These are phyloP conservation scores for Iberis pinnata DNA, from an alignment of 345 rosid genomes.

Conservation along the genomic window DNA sequence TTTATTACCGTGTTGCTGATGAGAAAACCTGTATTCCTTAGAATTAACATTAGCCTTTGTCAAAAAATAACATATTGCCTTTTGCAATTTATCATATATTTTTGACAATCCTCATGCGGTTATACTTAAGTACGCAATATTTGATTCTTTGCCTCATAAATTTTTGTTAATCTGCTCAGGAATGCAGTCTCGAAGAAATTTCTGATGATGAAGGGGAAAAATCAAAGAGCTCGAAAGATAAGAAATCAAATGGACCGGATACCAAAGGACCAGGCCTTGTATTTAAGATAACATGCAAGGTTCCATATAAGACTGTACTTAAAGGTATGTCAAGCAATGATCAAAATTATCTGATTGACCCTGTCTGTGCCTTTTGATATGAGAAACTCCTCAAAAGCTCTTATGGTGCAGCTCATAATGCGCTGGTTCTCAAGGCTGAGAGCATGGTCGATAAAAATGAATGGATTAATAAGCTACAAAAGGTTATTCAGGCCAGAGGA, in stretches of 20 bases:
- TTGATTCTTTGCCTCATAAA: background rate
- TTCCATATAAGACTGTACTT: constrained; percentile 84
- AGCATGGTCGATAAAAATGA: constrained; percentile 73
- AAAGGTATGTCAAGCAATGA: constrained; percentile 41
- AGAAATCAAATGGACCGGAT: constrained; percentile 78
- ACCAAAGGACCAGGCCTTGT: constrained; percentile 58
- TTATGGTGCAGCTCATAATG: constrained; percentile 64
- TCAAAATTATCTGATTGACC: constrained; percentile 3
- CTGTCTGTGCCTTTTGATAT: background rate
- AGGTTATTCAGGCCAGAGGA: constrained; percentile 55
- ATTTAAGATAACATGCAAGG: constrained; percentile 80
- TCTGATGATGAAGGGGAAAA: constrained; percentile 71
- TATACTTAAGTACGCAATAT: background rate
- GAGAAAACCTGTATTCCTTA: background rate
- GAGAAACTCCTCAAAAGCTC: constrained; percentile 5
- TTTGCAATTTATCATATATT: background rate
- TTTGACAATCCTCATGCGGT: too few species aligned
- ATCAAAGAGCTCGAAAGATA: constrained; percentile 72
- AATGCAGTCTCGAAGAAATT: constrained; percentile 73
- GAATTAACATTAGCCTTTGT: too few species aligned
- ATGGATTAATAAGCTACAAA: constrained; percentile 74
- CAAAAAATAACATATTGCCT: background rate
- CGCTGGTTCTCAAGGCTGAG: constrained; percentile 82
- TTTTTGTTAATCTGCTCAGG: constrained; percentile 40
- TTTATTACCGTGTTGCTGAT: constrained; percentile 1